phyloP scores from a whole-genome alignment of 2,329 filamentous ascomycete genomes.

The Metarhizium album region DNA sequence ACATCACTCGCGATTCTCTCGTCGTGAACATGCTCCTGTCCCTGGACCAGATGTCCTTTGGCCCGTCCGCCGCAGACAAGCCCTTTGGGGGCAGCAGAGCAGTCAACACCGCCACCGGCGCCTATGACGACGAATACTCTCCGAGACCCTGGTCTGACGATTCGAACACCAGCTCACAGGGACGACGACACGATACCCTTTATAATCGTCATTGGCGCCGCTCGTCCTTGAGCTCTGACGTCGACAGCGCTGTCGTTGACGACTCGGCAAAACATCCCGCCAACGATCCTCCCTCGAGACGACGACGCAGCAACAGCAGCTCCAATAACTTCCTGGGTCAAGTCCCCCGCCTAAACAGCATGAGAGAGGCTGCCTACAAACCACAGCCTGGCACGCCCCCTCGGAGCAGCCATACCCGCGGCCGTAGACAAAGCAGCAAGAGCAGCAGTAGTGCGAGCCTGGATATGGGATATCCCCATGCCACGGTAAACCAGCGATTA shows the following conservation, averaged over 20 bases:
- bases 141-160: slow-evolving; percentile 11
- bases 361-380: slow-evolving; percentile 35
- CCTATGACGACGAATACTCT: slow-evolving; percentile 1
- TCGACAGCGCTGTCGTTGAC: slow-evolving; percentile 46
- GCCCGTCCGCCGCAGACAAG: slow-evolving; percentile 22
- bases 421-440: slow-evolving; percentile 57
- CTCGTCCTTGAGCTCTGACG: slow-evolving; percentile 52
- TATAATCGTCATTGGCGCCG: slow-evolving; percentile 16
- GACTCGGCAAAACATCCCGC: slow-evolving; percentile 12
- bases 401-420: slow-evolving; percentile 36
- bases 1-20: slow-evolving; percentile 78
- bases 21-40: slow-evolving; percentile 94
- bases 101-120: slow-evolving; percentile 13
- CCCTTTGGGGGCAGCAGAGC: slow-evolving; percentile 6
- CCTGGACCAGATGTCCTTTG: slow-evolving; percentile 69
- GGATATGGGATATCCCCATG: slow-evolving; percentile 49
- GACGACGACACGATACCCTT: slow-evolving; percentile 1
- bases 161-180: slow-evolving; percentile 1
- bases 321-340: slow-evolving; percentile 58
- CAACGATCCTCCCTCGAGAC: slow-evolving; percentile 28
- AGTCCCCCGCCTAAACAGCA: slow-evolving; percentile 52
- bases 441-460: slow-evolving; percentile 61
- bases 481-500: slow-evolving; percentile 48
- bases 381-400: slow-evolving; percentile 29
- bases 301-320: slow-evolving; percentile 69